Evolutionary conservation across 257 asterid species (phyloP).

Genomic region (Scutellaria minor): DNA sequence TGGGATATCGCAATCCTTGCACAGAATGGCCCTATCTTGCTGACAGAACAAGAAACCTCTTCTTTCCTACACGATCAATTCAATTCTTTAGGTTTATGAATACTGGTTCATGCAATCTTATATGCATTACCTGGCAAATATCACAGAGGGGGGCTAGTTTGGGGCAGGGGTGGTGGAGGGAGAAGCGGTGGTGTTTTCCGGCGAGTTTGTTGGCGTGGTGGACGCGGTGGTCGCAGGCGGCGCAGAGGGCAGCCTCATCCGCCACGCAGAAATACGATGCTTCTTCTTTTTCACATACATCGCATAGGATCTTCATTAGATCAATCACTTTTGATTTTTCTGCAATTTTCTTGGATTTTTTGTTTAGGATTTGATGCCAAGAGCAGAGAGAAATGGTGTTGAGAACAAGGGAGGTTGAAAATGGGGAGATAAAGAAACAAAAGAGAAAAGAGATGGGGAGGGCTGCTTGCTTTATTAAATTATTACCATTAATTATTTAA

Average conservation of each 20-base stretch:
- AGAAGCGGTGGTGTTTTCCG: slow-evolving; percentile 78
- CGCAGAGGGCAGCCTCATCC: slow-evolving; percentile 91
- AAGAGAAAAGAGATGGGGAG: slow-evolving; percentile 21
- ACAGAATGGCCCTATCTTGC: slow-evolving; percentile 87
- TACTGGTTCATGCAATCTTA: too few relatives aligned
- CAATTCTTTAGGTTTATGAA: too few relatives aligned
- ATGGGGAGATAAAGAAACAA: slow-evolving; percentile 15
- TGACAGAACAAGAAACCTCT: slow-evolving; percentile 91
- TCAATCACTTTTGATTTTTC: not conserved
- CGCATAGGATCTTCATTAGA: slow-evolving; percentile 90
- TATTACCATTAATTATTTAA: not conserved
- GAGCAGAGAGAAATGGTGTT: not conserved
- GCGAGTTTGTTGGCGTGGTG: slow-evolving; percentile 98
- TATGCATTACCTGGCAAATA: slow-evolving; percentile 69
- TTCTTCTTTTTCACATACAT: slow-evolving; percentile 73
- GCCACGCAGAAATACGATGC: slow-evolving; percentile 75
- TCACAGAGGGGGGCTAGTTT: slow-evolving; percentile 76
- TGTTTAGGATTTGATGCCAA: not conserved
- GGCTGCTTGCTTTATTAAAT: slow-evolving; percentile 6
- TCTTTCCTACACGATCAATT: slow-evolving; percentile 54
- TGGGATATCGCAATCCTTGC: slow-evolving; percentile 76
- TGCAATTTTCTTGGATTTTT: not conserved
- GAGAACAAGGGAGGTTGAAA: slow-evolving; percentile 28
- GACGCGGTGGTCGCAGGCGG: slow-evolving; percentile 90
- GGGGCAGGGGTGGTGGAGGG: slow-evolving; percentile 67